These are phyloP conservation scores for Diutina sp. DNA, from an alignment of 1,139 yeast species.

Conservation along the genomic window DNA sequence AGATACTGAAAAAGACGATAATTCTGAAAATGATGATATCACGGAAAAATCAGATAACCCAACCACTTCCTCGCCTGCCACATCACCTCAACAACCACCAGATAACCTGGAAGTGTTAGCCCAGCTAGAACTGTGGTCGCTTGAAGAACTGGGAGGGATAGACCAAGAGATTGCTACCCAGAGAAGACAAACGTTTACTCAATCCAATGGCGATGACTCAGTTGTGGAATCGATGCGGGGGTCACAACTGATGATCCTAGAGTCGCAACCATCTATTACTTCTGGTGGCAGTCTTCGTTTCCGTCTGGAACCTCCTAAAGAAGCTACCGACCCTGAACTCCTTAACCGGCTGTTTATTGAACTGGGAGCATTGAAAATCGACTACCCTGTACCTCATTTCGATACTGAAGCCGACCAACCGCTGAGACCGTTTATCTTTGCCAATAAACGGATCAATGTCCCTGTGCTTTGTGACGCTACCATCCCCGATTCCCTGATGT, in stretches of 20 bases:
- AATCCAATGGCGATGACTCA: not conserved
- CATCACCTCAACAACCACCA: not conserved
- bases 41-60: not conserved
- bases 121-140: not conserved
- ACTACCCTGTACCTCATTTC: conserved; percentile 55
- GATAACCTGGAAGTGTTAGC: not conserved
- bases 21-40: not conserved
- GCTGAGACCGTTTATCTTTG: conserved; percentile 43
- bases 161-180: not conserved
- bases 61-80: not conserved
- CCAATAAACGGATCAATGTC: conserved; percentile 47
- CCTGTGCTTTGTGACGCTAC: conserved; percentile 8
- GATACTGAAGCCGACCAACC: conserved; percentile 40
- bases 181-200: not conserved
- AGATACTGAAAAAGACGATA: not conserved
- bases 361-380: conserved; percentile 34
- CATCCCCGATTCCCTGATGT: not conserved
- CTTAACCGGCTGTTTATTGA: not conserved
- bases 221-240: not conserved
- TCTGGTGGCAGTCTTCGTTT: not conserved
- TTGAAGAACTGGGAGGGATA: not conserved
- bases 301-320: not conserved
- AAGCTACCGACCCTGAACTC: not conserved
- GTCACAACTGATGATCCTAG: not conserved
- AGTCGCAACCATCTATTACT: not conserved